Base-by-base conservation (phyloP, 2,329 filamentous ascomycete genomes). In the Cytospora piceicola region DNA sequence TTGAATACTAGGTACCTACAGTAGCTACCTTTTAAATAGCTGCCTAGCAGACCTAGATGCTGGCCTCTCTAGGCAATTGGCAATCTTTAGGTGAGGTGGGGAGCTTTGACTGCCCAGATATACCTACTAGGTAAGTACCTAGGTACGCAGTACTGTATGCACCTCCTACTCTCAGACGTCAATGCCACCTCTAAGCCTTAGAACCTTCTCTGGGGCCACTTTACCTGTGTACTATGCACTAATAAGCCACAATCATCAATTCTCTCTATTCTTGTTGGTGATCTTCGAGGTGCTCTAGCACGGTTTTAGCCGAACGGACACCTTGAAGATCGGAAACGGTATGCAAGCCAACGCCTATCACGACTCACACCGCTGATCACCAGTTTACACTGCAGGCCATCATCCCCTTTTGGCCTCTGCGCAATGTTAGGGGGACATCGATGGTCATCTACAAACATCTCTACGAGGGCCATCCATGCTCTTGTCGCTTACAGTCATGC, bases 351-450 rank as follows among this genome's bases (percentile, higher is more conserved):
- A 42, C 20, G 20, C 39, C 39, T 42, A 20, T 42, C 39, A 7
- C 39, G 39, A 42, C n/a, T 42, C 39, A 42, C 39, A 42, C 39
- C 39, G 39, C 39, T 42, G 39, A 42, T 42, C 39, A 42, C 39
- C 39, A 20, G 20, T 42, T 42, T 4, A n/a, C 39, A 42, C 39
- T 42, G 17, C 39, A 42, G 15, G n/a, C 39, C 39, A 42, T 36
- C 34, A 42, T 20, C 39, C 39, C 39, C 39, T 42, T 42, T 42
- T 42, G 39, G 39, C 39, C 39, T 42, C 6, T 42, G 20, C 39
- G 39, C 39, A 42, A 42, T 20, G 39, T n/a, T 20, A 9, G 39
- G 20, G 20, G 20, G 39, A 8, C 6, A 20, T 42, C 39, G 2
- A 17, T 42, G 15, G 39, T 20, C 20, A n/a, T 3, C 17, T 42